These are phyloP conservation scores for Kalmanozyma brasiliensis DNA, from an alignment of 1,284 basidiomycete species.

Conservation along the genomic window DNA sequence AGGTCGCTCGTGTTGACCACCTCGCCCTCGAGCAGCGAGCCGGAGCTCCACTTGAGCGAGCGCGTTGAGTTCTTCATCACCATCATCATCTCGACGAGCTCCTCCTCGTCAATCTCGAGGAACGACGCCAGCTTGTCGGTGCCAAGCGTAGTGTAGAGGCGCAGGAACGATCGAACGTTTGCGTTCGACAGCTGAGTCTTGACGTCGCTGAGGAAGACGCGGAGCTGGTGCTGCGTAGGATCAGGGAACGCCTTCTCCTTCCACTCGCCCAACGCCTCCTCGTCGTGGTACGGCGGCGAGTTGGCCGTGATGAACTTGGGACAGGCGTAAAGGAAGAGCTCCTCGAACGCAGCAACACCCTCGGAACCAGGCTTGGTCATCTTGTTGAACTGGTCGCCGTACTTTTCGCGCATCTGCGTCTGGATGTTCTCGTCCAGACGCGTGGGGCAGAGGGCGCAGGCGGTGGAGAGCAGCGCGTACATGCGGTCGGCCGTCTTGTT, in stretches of 20 bases:
- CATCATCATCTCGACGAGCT: conserved; percentile 96
- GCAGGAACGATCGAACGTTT: conserved; percentile 88
- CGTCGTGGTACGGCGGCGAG: conserved; percentile 86
- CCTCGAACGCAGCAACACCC: conserved; percentile 85
- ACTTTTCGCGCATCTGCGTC: conserved; percentile 90
- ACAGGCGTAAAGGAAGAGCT: conserved; percentile 92
- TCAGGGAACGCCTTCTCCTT: conserved; percentile 73
- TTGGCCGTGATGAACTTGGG: conserved; percentile 96
- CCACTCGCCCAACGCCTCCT: conserved; percentile 74
- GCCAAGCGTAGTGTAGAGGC: conserved; percentile 92
- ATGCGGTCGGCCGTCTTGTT: conserved; percentile 97
- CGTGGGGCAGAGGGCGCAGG: conserved; percentile 87
- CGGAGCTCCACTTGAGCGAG: conserved; percentile 76
- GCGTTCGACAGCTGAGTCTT: conserved; percentile 81
- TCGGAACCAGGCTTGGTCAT: conserved; percentile 77
- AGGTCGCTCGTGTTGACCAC: conserved; percentile 89
- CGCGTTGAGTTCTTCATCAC: conserved; percentile 83
- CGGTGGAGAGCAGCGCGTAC: conserved; percentile 94
- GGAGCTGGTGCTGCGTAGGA: conserved; percentile 83
- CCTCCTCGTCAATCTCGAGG: conserved; percentile 86
- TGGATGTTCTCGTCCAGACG: conserved; percentile 93
- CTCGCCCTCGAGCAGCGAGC: conserved; percentile 80
- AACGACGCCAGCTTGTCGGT: conserved; percentile 91
- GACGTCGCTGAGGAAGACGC: conserved; percentile 83
- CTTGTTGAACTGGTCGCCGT: conserved; percentile 86